phyloP scores from a whole-genome alignment of 768 basidiomycete genomes.

The Tylopilus sp. region DNA sequence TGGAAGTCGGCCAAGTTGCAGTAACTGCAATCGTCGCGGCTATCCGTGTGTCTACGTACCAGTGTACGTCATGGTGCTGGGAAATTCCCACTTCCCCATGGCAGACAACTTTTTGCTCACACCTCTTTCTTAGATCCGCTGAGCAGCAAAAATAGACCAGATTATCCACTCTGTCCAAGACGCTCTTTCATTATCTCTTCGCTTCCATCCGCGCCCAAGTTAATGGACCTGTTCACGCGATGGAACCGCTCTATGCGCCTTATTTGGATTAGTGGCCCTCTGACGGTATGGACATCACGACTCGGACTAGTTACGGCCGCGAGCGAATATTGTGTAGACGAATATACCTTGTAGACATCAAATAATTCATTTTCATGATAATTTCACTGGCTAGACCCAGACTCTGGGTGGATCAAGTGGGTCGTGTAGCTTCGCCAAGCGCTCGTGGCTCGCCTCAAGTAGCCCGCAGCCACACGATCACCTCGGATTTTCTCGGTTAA shows the following conservation, averaged over 20 bases:
- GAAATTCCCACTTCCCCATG: constrained; percentile 1
- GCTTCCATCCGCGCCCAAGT: constrained; percentile 16
- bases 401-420: not conserved
- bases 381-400: constrained; percentile 9
- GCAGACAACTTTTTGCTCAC: constrained; percentile 6
- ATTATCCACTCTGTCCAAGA: not conserved
- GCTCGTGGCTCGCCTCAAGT: not conserved
- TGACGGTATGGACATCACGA: constrained; percentile 2
- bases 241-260: constrained; percentile 11
- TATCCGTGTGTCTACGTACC: constrained; percentile 59
- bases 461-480: constrained; percentile 23
- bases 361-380: constrained; percentile 27
- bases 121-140: constrained; percentile 18
- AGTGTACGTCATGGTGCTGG: constrained; percentile 48
- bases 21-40: constrained; percentile 60
- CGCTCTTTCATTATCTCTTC: constrained; percentile 18
- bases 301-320: constrained; percentile 9
- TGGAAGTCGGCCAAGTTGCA: constrained; percentile 58
- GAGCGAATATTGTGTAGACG: constrained; percentile 13
- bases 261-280: constrained; percentile 5
- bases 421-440: not conserved
- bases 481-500: constrained; percentile 22
- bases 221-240: constrained; percentile 23
- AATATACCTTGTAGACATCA: constrained; percentile 22
- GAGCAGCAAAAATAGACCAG: constrained; percentile 31